Evolutionary conservation across 2,329 filamentous ascomycete genomes (phyloP).

Genomic region (Cladosporium austrohemisphaericum): DNA sequence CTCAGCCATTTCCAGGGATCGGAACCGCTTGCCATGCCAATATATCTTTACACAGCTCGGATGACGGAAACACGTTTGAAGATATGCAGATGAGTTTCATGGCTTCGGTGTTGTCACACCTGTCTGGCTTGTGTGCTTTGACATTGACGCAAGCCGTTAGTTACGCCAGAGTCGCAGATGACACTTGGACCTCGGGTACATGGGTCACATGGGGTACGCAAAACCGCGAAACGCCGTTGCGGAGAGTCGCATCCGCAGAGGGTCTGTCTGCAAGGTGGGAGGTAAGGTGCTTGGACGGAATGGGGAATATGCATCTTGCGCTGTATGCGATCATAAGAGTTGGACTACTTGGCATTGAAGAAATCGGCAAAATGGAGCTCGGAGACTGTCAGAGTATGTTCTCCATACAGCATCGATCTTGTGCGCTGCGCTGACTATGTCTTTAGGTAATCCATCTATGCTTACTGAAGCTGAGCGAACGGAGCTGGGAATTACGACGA

Average conservation of each 20-base stretch:
- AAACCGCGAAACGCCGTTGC: constrained; percentile 71
- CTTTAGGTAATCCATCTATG: constrained; percentile 49
- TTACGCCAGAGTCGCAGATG: constrained; percentile 65
- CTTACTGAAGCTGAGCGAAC: constrained; percentile 47
- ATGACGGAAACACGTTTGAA: constrained; percentile 35
- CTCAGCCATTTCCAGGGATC: constrained; percentile 60
- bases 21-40: constrained; percentile 69
- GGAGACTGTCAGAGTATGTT: constrained; percentile 47
- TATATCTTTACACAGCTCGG: constrained; percentile 68
- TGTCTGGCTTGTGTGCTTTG: constrained; percentile 65
- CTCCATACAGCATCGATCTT: too few relatives aligned
- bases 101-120: constrained; percentile 63
- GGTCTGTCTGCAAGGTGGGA: constrained; percentile 65
- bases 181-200: constrained; percentile 73
- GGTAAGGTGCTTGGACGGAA: constrained; percentile 70
- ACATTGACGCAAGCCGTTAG: constrained; percentile 62
- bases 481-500: constrained; percentile 51
- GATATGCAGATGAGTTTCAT: constrained; percentile 61
- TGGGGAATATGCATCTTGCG: constrained; percentile 74
- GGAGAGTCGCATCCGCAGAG: constrained; percentile 50
- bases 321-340: constrained; percentile 59
- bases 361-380: constrained; percentile 44
- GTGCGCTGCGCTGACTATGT: background rate
- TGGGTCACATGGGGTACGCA: constrained; percentile 80
- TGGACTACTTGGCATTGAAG: constrained; percentile 54